Percentiles rank a stretch among this genome's conserved stretches.
phyloP scores from a whole-genome alignment of 495 filamentous ascomycete genomes.

The Margaritispora aquatica region DNA sequence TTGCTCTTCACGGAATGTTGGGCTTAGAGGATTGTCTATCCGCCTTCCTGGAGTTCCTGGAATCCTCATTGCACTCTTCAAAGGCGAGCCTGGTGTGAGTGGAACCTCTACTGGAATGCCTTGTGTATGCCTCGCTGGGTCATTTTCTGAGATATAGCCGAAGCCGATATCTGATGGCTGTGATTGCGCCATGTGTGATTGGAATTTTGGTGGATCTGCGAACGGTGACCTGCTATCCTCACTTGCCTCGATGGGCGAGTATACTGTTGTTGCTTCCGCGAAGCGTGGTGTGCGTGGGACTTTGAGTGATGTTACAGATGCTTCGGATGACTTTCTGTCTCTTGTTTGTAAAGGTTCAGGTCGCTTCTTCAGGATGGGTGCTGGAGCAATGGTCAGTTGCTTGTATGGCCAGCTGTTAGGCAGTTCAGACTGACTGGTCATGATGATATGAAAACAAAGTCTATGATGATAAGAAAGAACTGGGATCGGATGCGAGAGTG shows the following conservation, averaged over 20 bases:
- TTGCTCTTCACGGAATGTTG: slow-evolving; percentile 83
- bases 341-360: slow-evolving; percentile 40
- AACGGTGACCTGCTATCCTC: slow-evolving; percentile 55
- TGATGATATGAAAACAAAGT: slow-evolving; percentile 14
- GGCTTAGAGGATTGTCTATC: slow-evolving; percentile 65
- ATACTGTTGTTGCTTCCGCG: slow-evolving; percentile 80
- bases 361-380: slow-evolving; percentile 41
- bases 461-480: background rate
- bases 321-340: slow-evolving; percentile 37
- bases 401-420: slow-evolving; percentile 13
- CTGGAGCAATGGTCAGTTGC: slow-evolving; percentile 19
- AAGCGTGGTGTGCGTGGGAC: slow-evolving; percentile 74
- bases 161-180: slow-evolving; percentile 85
- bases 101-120: slow-evolving; percentile 35
- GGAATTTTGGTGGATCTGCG: slow-evolving; percentile 50
- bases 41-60: slow-evolving; percentile 70
- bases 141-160: slow-evolving; percentile 69
- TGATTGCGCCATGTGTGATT: slow-evolving; percentile 49
- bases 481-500: slow-evolving; percentile 3
- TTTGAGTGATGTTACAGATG: slow-evolving; percentile 55
- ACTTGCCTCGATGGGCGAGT: slow-evolving; percentile 68
- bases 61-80: slow-evolving; percentile 81
- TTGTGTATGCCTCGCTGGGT: slow-evolving; percentile 40
- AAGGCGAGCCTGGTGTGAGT: slow-evolving; percentile 62
- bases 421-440: slow-evolving; percentile 19